A percentile compares a stretch with the other conserved stretches of the same genome.
Evolutionary conservation across 1,284 basidiomycete genomes (phyloP).

Genomic region (Rhodotorula sp.): DNA sequence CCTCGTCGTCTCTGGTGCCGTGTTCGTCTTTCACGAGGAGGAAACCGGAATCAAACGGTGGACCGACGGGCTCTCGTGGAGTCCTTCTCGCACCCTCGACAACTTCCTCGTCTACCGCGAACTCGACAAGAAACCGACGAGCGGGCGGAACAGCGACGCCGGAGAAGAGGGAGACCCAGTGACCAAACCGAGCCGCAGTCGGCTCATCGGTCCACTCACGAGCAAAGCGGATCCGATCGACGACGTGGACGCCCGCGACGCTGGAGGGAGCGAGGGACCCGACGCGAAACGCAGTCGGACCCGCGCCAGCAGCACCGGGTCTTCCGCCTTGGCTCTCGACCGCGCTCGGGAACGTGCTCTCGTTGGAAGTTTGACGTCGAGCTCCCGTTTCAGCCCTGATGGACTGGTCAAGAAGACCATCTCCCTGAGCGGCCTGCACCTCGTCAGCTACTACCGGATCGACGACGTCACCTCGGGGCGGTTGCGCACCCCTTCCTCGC

Average conservation of each 20-base stretch:
- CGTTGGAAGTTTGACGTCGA: slow-evolving; percentile 84
- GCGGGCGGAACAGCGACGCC: not conserved
- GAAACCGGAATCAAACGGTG: slow-evolving; percentile 97
- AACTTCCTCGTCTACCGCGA: slow-evolving; percentile 95
- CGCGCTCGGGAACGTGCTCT: slow-evolving; percentile 67
- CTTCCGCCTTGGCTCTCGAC: slow-evolving; percentile 26
- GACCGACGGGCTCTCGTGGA: slow-evolving; percentile 97
- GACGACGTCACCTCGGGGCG: slow-evolving; percentile 86
- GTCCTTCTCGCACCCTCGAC: slow-evolving; percentile 79
- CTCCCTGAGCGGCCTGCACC: slow-evolving; percentile 69
- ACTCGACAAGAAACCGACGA: slow-evolving; percentile 66
- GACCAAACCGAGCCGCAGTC: slow-evolving; percentile 2
- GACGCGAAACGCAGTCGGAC: not conserved
- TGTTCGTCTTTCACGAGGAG: slow-evolving; percentile 97
- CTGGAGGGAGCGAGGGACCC: not conserved
- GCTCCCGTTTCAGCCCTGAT: slow-evolving; percentile 83
- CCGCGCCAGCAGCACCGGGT: not conserved
- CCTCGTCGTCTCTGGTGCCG: slow-evolving; percentile 89
- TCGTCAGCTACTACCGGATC: slow-evolving; percentile 93
- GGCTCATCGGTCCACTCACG: slow-evolving; percentile 22
- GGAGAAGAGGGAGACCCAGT: not conserved
- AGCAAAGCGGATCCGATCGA: slow-evolving; percentile 29
- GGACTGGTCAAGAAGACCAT: slow-evolving; percentile 87
- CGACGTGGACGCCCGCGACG: slow-evolving; percentile 1
- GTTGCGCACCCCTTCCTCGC: slow-evolving; percentile 79